Conservation (phyloP, 441 rosid genomes). For the Erodium trifolium region DNA sequence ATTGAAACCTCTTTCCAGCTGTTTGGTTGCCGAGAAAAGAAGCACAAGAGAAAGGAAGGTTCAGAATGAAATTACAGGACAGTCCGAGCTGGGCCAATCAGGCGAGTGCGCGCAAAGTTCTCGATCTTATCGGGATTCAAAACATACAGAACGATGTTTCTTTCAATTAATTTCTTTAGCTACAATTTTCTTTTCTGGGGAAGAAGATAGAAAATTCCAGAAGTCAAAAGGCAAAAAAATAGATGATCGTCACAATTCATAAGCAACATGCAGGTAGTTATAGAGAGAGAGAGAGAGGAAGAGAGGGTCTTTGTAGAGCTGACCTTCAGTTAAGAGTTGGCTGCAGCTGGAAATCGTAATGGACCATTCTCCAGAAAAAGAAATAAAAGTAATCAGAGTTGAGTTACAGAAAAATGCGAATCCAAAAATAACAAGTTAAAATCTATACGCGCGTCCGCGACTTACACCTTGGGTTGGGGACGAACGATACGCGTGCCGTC, state of each 20-base stretch:
- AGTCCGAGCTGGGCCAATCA: background rate
- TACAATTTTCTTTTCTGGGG: background rate
- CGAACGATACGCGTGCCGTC: no score
- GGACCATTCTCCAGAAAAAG: background rate
- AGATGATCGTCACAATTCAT: background rate
- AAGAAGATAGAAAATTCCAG: background rate
- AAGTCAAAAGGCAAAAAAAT: background rate
- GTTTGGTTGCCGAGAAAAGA: constrained; percentile 6
- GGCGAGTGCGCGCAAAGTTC: background rate
- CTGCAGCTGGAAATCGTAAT: background rate
- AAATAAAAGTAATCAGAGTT: background rate
- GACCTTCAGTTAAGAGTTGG: constrained; percentile 5
- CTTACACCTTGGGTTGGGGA: no score
- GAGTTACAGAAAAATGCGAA: background rate
- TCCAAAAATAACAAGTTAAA: background rate
- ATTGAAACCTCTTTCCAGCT: constrained; percentile 4
- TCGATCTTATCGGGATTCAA: background rate
- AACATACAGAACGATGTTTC: background rate
- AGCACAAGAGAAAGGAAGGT: background rate
- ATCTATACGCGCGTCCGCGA: no score
- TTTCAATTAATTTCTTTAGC: background rate
- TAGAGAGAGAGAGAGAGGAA: background rate
- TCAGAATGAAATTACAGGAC: background rate
- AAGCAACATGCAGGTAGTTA: background rate
- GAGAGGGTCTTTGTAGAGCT: background rate